Evolutionary conservation across 208 protist genomes (phyloP).

Genomic region (Crithidia bombi): DNA sequence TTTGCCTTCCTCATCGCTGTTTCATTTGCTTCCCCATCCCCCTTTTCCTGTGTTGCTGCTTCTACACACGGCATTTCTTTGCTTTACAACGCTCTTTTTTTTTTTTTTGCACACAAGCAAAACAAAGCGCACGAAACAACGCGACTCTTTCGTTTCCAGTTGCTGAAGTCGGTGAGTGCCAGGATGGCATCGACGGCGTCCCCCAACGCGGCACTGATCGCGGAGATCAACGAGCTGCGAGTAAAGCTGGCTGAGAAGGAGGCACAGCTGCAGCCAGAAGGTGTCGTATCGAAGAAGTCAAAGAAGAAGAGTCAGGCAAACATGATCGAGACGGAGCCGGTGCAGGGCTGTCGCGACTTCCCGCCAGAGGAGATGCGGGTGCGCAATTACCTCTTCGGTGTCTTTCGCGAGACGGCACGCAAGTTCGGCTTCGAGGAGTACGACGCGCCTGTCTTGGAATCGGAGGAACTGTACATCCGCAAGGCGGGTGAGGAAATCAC

Average conservation of each 20-base stretch:
- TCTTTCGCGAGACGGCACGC: constrained; percentile 83
- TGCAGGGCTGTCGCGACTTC: constrained; percentile 96
- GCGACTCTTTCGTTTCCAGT: constrained; percentile 22
- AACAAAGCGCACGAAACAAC: constrained; percentile 27
- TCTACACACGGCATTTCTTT: neutral
- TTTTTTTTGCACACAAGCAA: constrained; percentile 5
- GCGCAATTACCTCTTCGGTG: constrained; percentile 91
- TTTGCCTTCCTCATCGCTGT: neutral
- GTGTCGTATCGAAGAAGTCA: constrained; percentile 65
- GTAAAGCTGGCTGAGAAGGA: constrained; percentile 54
- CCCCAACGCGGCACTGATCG: constrained; percentile 50
- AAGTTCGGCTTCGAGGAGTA: constrained; percentile 96
- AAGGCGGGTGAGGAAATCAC: constrained; percentile 97
- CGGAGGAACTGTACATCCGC: constrained; percentile 93
- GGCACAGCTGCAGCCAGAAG: constrained; percentile 44
- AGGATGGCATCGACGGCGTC: constrained; percentile 24
- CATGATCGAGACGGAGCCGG: constrained; percentile 91
- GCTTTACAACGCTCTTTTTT: neutral
- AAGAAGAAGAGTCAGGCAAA: constrained; percentile 92
- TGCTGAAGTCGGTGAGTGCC: constrained; percentile 11
- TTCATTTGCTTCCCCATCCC: neutral
- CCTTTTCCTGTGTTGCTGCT: too few relatives aligned
- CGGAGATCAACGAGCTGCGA: constrained; percentile 71
- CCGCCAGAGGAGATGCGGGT: constrained; percentile 94
- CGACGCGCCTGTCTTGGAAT: constrained; percentile 95